These are phyloP conservation scores for Peronospora farinosa DNA, from an alignment of 352 stramenopile genomes.

Conservation along the genomic window DNA sequence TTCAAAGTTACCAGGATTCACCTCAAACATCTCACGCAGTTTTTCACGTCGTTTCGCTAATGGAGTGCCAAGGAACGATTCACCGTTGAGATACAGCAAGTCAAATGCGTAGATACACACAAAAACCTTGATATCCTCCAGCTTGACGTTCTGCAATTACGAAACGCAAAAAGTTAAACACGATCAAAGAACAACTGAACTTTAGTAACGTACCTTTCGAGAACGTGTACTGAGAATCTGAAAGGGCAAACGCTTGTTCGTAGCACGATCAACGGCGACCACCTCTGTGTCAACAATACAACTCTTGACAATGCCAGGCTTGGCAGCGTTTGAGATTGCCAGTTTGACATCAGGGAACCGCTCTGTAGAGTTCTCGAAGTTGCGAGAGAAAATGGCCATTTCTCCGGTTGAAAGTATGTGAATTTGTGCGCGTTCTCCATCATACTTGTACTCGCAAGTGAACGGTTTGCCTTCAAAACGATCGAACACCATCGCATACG, in stretches of 20 bases:
- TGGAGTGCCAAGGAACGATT: constrained; percentile 88
- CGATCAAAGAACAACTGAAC: constrained; percentile 6
- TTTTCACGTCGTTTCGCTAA: constrained; percentile 89
- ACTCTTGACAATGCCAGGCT: constrained; percentile 50
- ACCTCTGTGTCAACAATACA: constrained; percentile 98
- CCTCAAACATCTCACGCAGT: constrained; percentile 89
- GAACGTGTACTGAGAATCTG: constrained; percentile 97
- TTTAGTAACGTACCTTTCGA: constrained; percentile 61
- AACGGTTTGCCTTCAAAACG: constrained; percentile 93
- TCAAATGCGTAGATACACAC: constrained; percentile 97
- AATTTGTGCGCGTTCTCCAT: constrained; percentile 96
- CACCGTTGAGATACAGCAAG: constrained; percentile 97
- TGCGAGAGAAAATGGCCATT: constrained; percentile 97
- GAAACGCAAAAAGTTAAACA: constrained; percentile 8
- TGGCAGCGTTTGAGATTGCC: constrained; percentile 59
- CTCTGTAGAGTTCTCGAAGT: constrained; percentile 96
- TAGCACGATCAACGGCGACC: constrained; percentile 96
- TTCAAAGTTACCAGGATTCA: constrained; percentile 91
- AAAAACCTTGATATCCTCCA: constrained; percentile 87
- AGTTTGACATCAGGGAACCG: constrained; percentile 92
- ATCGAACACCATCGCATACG: constrained; percentile 94
- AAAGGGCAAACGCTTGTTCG: constrained; percentile 95
- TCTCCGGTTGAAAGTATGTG: constrained; percentile 86
- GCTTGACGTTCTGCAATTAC: constrained; percentile 53
- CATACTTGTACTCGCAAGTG: constrained; percentile 99